Evolutionary conservation across 371 early-diverging fungal species (phyloP), one percentile per base, ranked within the genome.

Genomic region (Saksenaea vasiformis): DNA sequence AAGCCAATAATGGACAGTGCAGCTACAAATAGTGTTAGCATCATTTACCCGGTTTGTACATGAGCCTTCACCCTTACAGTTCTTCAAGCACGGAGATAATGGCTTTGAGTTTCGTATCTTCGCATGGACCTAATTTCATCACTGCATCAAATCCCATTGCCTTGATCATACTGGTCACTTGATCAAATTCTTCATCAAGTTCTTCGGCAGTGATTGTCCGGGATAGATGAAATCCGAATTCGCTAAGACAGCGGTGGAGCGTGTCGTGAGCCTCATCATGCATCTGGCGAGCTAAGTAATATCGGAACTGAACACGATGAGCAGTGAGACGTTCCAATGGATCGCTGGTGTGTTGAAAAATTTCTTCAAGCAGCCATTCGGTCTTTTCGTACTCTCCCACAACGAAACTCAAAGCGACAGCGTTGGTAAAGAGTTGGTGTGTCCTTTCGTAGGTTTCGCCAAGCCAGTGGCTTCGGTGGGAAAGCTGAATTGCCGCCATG

Each of bases 81-180:
- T 80, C 81, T 58, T 80, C 78, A 37, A 80, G 27, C 3, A 80
- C 63, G 13, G 59, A 56, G 67, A 80, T 66, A 10, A 69, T 68
- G 0, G 74, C 41, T 44, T 64, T 65, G 1, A 76, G 54, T 9
- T 56, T 61, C 3, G 39, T 35, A 31, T 71, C 68, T 2, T 80
- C 67, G 41, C 78, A 80, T 0, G 54, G 15, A 2, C 54, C 57
- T 0, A 76, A 26, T 2, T 65, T 51, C 0, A 41, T 4, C 3
- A 78, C 38, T 2, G 56, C 51, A 0, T 73, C 71, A 13, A 72
- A 19, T 7, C 73, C 77, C 1, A 70, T 56, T 0, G 35, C 17
- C 1, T 63, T 58, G 36, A 80, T 61, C 15, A 58, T 54, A 1
- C 61, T 34, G 17, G 55, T 56, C 7, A 70, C 68, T 1, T 44